Evolutionary conservation across 805 yeast species (phyloP).

Genomic region (Lipomyces oligophaga): DNA sequence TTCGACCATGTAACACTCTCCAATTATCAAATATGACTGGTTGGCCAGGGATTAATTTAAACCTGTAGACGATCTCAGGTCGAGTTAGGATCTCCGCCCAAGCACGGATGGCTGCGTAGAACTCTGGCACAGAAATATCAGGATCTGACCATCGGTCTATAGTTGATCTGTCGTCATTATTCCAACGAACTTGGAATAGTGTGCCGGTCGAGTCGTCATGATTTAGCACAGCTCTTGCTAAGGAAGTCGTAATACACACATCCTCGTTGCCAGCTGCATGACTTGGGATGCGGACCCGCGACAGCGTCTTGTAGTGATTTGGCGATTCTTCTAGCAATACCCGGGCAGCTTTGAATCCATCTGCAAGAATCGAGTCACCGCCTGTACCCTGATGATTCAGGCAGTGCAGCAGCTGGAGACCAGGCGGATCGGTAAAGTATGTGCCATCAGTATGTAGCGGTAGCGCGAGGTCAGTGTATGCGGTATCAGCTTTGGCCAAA

Average conservation of each 20-base stretch:
- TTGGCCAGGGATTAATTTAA: conserved; percentile 61
- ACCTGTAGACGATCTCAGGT: conserved; percentile 49
- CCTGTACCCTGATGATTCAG: conserved; percentile 58
- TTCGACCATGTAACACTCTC: conserved; percentile 67
- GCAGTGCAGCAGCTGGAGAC: conserved; percentile 64
- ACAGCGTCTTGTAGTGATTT: conserved; percentile 49
- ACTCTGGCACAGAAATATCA: conserved; percentile 43
- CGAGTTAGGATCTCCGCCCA: conserved; percentile 55
- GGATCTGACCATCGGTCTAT: conserved; percentile 47
- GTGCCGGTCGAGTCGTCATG: conserved; percentile 47
- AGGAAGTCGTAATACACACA: conserved; percentile 56
- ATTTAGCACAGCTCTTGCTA: conserved; percentile 53
- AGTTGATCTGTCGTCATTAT: conserved; percentile 64
- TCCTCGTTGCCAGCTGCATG: conserved; percentile 71
- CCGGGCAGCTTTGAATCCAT: conserved; percentile 60
- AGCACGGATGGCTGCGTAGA: conserved; percentile 54
- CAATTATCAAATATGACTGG: conserved; percentile 68
- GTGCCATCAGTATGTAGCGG: conserved; percentile 71
- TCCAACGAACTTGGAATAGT: conserved; percentile 64
- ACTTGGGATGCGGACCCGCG: conserved; percentile 54
- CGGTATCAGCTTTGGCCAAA: conserved; percentile 63
- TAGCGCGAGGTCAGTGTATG: conserved; percentile 64
- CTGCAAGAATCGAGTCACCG: conserved; percentile 64
- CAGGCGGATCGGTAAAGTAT: conserved; percentile 71
- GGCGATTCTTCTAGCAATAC: conserved; percentile 47